A percentile compares a stretch with the other conserved stretches of the same genome.
These are phyloP conservation scores for Mucor piriformis DNA, from an alignment of 371 early-diverging fungal species.

Conservation along the genomic window DNA sequence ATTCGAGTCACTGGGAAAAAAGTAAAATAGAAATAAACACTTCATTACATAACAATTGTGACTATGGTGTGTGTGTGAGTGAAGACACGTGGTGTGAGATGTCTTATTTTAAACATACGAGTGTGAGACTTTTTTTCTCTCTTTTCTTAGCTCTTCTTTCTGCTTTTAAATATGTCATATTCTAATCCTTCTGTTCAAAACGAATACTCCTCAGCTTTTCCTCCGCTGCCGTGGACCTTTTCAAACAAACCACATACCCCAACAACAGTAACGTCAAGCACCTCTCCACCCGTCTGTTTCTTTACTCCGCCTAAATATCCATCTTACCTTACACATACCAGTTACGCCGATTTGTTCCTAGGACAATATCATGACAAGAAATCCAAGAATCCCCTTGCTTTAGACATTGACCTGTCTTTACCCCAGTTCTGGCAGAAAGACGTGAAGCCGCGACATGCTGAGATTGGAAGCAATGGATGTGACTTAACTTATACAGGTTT, in stretches of 20 bases:
- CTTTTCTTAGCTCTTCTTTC: conserved; percentile 8
- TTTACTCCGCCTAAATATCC: conserved; percentile 38
- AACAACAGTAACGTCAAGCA: not conserved
- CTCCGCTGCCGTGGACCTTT: conserved; percentile 26
- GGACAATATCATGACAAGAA: conserved; percentile 34
- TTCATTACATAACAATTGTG: not conserved
- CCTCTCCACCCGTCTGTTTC: not conserved
- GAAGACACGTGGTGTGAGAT: conserved; percentile 10
- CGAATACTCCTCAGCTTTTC: conserved; percentile 29
- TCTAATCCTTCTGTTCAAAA: not conserved
- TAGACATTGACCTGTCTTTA: conserved; percentile 37
- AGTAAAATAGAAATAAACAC: conserved; percentile 2
- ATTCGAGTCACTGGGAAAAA: conserved; percentile 56
- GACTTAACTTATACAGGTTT: conserved; percentile 57
- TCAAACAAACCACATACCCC: not conserved
- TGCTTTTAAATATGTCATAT: not conserved
- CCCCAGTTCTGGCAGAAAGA: conserved; percentile 66
- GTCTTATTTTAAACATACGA: conserved; percentile 10
- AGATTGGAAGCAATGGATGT: conserved; percentile 52
- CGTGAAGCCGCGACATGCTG: conserved; percentile 51
- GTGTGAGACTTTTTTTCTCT: conserved; percentile 1
- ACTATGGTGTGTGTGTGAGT: not conserved
- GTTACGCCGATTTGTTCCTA: conserved; percentile 33
- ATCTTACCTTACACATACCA: conserved; percentile 37
- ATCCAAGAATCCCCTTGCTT: not conserved